These are phyloP conservation scores for Coemansia sp. DNA, from an alignment of 192 early-diverging fungal genomes.

Conservation along the genomic window DNA sequence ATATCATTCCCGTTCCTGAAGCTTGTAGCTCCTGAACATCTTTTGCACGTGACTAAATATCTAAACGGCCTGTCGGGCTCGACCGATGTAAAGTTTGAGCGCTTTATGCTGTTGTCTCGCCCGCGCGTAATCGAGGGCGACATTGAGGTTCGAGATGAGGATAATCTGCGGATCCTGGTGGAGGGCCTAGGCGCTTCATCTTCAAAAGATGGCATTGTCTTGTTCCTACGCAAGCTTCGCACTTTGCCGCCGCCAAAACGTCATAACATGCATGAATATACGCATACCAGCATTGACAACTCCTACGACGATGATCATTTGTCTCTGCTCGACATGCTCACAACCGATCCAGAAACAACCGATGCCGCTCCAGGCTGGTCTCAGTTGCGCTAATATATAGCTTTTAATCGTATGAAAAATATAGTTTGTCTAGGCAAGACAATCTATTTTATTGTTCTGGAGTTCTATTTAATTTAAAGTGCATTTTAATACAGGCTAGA, in stretches of 20 bases:
- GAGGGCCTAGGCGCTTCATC: slow-evolving; percentile 38
- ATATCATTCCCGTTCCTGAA: slow-evolving; percentile 33
- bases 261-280: slow-evolving; percentile 17
- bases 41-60: slow-evolving; percentile 21
- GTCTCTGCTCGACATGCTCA: slow-evolving; percentile 38
- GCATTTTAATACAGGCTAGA: neutral
- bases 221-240: slow-evolving; percentile 28
- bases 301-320: slow-evolving; percentile 21
- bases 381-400: neutral
- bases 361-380: slow-evolving; percentile 27
- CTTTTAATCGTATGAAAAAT: neutral
- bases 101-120: slow-evolving; percentile 26
- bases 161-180: slow-evolving; percentile 26
- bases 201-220: slow-evolving; percentile 31
- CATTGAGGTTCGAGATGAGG: slow-evolving; percentile 15
- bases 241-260: slow-evolving; percentile 16
- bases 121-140: slow-evolving; percentile 43
- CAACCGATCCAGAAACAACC: slow-evolving; percentile 36
- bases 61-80: slow-evolving; percentile 27
- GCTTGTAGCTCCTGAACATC: slow-evolving; percentile 43
- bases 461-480: neutral
- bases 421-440: neutral
- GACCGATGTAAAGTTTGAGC: slow-evolving; percentile 35
- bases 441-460: neutral
- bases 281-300: slow-evolving; percentile 6